Evolutionary conservation across 2,329 filamentous ascomycete genomes (phyloP), one percentile per base, ranked within the genome.

Genomic region (Talaromyces sp.): DNA sequence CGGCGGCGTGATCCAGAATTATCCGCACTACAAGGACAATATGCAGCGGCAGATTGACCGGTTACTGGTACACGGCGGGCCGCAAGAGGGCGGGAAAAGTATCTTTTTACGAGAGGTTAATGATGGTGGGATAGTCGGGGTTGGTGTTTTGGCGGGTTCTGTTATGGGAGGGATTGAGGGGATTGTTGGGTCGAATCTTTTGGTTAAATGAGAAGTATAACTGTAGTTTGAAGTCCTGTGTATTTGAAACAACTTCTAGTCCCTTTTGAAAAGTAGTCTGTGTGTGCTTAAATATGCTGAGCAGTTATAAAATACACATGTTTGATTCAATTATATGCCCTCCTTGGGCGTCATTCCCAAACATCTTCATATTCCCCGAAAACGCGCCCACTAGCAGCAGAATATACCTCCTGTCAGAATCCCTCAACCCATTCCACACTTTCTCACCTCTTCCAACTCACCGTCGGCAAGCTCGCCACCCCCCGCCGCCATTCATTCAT

Each of bases 1-100:
- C 0, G 90, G 90, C 17, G 88, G 88, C 19, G 91, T 89, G 68
- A 92, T 93, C 60, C 84, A 86, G 15, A 86, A 90, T 68, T 91
- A 91, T 69, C 89, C 90, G 47, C 81, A 88, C 66, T 92, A 90
- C 72, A 78, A 90, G 39, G 74, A 77, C 53, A 85, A 87, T 62
- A 88, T 87, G 64, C 88, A 92, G 72, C 66, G 74, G n/a, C 89
- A 90, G 70, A 79, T 92, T 55, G 85, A 91, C 62, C 71, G 74
- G 5, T 70, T 83, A 15, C 70, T 82, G 0, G 71, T 77, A 49
- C 68, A 70, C 27, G 73, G 71, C 28, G 74, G 75, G 13, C 73
- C 71, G 15, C 75, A 77, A n/a, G 72, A 76, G 36, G 79, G 74
- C n/a, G 73, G 73, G 3, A 82, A 81, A 64, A 77, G 74, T 60